Percentiles rank a stretch among this genome's conserved stretches.
Conservation (phyloP, 2,329 filamentous ascomycete genomes). For the Aspergillus sp. region DNA sequence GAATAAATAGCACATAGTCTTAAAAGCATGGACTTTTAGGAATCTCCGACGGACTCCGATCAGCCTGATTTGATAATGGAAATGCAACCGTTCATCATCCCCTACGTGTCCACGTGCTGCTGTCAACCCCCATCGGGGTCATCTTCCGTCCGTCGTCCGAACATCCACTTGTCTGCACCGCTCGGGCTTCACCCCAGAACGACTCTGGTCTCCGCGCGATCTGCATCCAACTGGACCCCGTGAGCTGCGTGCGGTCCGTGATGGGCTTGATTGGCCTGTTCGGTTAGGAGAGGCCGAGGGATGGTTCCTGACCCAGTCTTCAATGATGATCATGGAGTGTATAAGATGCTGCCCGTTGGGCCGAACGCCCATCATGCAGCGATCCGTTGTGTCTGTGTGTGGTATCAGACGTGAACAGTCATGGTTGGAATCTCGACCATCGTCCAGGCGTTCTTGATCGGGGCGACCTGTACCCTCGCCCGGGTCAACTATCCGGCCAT, state of each 20-base stretch:
- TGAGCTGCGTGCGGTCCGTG: background rate
- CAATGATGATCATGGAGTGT: too few relatives aligned
- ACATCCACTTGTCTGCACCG: too few relatives aligned
- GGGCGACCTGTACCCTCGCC: constrained; percentile 17
- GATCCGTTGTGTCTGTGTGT: background rate
- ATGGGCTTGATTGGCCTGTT: background rate
- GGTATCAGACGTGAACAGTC: constrained; percentile 2
- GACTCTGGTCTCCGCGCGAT: background rate
- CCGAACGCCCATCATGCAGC: background rate
- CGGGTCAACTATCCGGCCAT: constrained; percentile 45
- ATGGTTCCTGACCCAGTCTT: too few relatives aligned
- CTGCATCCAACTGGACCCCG: background rate
- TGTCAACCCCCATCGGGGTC: background rate
- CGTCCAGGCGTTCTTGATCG: background rate
- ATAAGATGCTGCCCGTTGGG: too few relatives aligned
- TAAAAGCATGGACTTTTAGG: constrained; percentile 25
- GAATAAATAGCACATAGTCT: constrained; percentile 35
- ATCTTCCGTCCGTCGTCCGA: too few relatives aligned
- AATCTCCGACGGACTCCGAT: background rate
- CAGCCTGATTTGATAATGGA: too few relatives aligned
- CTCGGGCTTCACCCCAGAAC: background rate
- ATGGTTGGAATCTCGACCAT: background rate
- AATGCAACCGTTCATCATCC: background rate
- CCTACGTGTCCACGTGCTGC: background rate
- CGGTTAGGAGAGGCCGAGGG: background rate